Base-by-base conservation (phyloP, 768 basidiomycete species). In the Xerocomellus dryophilus region DNA sequence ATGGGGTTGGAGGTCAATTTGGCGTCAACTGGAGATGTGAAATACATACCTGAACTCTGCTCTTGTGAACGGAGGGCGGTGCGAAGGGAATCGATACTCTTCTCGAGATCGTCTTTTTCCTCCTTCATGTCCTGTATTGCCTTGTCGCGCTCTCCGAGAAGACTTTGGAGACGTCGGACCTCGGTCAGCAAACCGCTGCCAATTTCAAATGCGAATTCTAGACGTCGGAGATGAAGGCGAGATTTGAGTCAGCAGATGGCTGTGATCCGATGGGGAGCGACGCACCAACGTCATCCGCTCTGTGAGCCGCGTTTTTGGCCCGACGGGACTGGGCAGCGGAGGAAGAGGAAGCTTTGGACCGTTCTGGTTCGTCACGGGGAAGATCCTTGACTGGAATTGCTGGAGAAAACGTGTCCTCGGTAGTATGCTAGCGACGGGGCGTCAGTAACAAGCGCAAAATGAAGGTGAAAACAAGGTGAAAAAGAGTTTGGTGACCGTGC, bases 121-220 rank as follows among this genome's bases (percentile, higher is more conserved):
- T 93, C 90, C 63, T 88, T 88, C 80, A 89, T 85, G 64, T 91
- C 90, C 70, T 92, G 87, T 43, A 98, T 84, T 18, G 88, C 90
- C 71, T 93, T 93, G 72, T 98, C 95, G 49, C 93, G 83, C 72
- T 98, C 96, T 15, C 82, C 88, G 39, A 98, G 82, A 54, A 98
- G 79, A 53, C 87, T 88, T 66, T 98, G 96, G 38, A 98, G 78
- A 39, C 96, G 81, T 42, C 95, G 80, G 43, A 98, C 93, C 74
- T 98, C 96, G 8, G 88, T 88, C 29, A 98, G 77, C 46, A 98
- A 76, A 12, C 89, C 89, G 59, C 91, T 94, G 7, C 96, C 95
- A 52, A 98, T 98, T 76, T 98, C 96, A 63, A 97, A 95, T 38
- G 96, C 96, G 62, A 98, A 98, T 76, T 97, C 96, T 90, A 74